Evolutionary conservation across 805 yeast species (phyloP), one percentile per base, ranked within the genome.

Genomic region (Candida insectalens): DNA sequence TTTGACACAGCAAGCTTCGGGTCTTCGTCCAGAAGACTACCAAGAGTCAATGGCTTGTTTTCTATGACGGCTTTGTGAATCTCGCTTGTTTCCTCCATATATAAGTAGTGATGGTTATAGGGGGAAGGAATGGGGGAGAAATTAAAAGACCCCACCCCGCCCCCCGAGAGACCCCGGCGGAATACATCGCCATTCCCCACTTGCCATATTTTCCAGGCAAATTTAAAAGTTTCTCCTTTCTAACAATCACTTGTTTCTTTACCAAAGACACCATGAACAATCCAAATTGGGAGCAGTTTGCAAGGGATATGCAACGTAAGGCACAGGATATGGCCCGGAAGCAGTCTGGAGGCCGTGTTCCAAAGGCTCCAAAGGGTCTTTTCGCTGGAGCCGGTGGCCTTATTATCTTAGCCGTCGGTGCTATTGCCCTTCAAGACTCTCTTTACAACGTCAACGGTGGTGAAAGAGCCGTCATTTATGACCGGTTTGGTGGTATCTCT

Each of bases 401-500:
- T 15, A 37, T 78, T 2, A 43, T 74, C 5, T 53, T 78, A 4
- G 81, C 77, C 35, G 77, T 73, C 34, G 78, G 74, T 37, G 71
- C 74, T 3, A 33, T 72, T 28, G 52, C 69, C 18, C 42, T 71
- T 25, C 73, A 77, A 45, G 62, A 73, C 27, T 65, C 87, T 1
- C 60, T 81, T 23, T 81, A 77, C 62, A 81, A 79, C 55, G 98
- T 92, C 39, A 97, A 92, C 60, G 98, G 98, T 75, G 98, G 98
- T 60, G 97, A 89, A 59, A 71, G 98, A 54, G 98, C 96, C 13
- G 88, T 92, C 51, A 72, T 92, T 25, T 92, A 92, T 57, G 85
- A 94, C 18, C 76, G 98, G 53, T 33, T 87, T 19, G 69, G 74
- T 32, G 98, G 98, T 53, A 78, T 92, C 31, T 82, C 77, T 52